Evolutionary conservation across 371 early-diverging fungal species (phyloP).

Genomic region (Circinella minor): DNA sequence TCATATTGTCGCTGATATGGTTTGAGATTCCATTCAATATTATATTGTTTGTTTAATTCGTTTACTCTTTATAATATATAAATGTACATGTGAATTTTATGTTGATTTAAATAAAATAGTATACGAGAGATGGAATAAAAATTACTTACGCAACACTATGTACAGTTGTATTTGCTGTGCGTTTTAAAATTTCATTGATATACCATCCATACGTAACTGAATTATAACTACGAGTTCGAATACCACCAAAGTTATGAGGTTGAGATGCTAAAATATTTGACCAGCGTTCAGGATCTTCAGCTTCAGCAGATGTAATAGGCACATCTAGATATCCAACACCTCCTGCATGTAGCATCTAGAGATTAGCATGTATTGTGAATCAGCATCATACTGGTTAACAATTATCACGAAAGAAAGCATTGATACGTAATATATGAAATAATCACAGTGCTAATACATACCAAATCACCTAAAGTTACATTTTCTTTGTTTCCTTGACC

Average conservation of each 20-base stretch:
- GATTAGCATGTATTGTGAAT: neutral
- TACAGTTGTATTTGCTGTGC: conserved; percentile 60
- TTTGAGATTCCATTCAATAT: conserved; percentile 63
- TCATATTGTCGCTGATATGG: conserved; percentile 24
- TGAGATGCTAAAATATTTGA: conserved; percentile 58
- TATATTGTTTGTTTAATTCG: conserved; percentile 47
- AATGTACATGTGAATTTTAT: no score
- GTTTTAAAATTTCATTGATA: conserved; percentile 70
- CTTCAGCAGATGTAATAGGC: conserved; percentile 34
- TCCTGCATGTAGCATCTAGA: conserved; percentile 63
- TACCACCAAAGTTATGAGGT: conserved; percentile 67
- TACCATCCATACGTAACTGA: conserved; percentile 74
- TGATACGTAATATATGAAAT: neutral
- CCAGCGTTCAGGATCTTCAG: conserved; percentile 36
- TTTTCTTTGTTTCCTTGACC: conserved; percentile 74
- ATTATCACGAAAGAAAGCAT: no score
- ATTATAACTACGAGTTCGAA: conserved; percentile 61
- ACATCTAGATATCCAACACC: conserved; percentile 66
- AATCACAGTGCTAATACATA: conserved; percentile 7
- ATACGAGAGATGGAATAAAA: no score
- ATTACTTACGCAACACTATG: conserved; percentile 42
- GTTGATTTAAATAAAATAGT: no score
- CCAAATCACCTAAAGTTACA: conserved; percentile 65
- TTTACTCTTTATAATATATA: no score
- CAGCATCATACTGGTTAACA: no score